A percentile compares a stretch with the other conserved stretches of the same genome.
Conservation (phyloP, 75 land plant genomes). For the Cupressus sempervirens region DNA sequence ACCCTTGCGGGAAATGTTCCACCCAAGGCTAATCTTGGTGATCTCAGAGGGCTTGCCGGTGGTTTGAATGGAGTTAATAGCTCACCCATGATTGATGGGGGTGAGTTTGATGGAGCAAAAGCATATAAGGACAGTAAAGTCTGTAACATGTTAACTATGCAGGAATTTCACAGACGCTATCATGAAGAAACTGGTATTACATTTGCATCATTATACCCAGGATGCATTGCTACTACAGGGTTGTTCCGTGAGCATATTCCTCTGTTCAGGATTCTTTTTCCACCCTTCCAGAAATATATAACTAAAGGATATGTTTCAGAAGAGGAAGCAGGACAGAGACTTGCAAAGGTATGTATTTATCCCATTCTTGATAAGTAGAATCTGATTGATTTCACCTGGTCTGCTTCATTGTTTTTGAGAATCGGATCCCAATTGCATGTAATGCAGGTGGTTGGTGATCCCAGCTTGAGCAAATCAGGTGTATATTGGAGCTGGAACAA, state of each 20-base stretch:
- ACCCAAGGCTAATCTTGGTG: conserved; percentile 98
- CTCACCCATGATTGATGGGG: conserved; percentile 96
- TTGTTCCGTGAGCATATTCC: conserved; percentile 97
- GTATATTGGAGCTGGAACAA: conserved; percentile 99
- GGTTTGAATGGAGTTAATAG: conserved; percentile 80
- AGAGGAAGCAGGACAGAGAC: conserved; percentile 94
- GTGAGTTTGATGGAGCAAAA: conserved; percentile 95
- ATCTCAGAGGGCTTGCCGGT: conserved; percentile 89
- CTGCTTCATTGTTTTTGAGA: conserved; percentile 1
- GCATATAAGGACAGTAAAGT: conserved; percentile 99
- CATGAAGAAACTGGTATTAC: conserved; percentile 92
- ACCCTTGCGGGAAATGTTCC: conserved; percentile 98
- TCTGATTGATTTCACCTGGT: neutral
- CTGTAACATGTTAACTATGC: conserved; percentile 99
- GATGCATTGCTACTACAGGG: conserved; percentile 99
- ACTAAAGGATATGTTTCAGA: conserved; percentile 98
- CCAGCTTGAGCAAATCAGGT: conserved; percentile 92
- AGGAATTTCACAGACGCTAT: conserved; percentile 91
- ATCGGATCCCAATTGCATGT: conserved; percentile 3
- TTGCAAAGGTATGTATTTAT: conserved; percentile 74
- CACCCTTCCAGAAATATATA: conserved; percentile 99
- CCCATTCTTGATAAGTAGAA: neutral
- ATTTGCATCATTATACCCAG: conserved; percentile 95
- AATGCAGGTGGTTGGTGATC: conserved; percentile 89
- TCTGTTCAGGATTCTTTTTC: conserved; percentile 88